Evolutionary conservation across 2,329 filamentous ascomycete genomes (phyloP).

Genomic region (Fonsecaea pedrosoi): DNA sequence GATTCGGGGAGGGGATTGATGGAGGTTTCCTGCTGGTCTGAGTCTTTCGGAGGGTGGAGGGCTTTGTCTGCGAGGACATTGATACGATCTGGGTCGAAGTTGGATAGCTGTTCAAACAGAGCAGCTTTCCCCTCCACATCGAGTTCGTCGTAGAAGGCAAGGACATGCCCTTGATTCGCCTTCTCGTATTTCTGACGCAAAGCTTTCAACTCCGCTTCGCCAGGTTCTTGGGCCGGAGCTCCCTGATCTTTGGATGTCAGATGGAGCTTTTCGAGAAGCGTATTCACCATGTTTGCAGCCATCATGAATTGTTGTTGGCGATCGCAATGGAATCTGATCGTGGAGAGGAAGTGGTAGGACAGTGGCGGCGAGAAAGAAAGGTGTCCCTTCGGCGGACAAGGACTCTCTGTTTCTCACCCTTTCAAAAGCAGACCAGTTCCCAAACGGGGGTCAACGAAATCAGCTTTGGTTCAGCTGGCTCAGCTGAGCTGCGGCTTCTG

Average conservation of each 20-base stretch:
- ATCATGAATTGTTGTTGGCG: conserved; percentile 43
- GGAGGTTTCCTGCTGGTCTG: conserved; percentile 53
- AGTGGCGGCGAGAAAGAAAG: conserved; percentile 7
- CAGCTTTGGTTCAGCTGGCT: conserved; percentile 10
- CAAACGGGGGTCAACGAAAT: conserved; percentile 4
- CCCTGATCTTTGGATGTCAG: conserved; percentile 45
- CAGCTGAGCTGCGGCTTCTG: conserved; percentile 3
- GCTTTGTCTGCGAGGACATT: conserved; percentile 84
- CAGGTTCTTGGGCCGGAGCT: conserved; percentile 58
- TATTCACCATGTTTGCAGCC: conserved; percentile 55
- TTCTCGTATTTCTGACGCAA: conserved; percentile 75
- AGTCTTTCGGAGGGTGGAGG: conserved; percentile 73
- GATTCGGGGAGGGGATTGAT: conserved; percentile 89
- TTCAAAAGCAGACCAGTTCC: not conserved
- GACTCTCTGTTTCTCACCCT: conserved; percentile 9
- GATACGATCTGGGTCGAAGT: conserved; percentile 84
- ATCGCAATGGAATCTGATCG: conserved; percentile 3
- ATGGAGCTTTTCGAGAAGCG: conserved; percentile 56
- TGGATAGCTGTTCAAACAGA: conserved; percentile 80
- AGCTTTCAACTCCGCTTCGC: conserved; percentile 69
- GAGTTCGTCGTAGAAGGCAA: conserved; percentile 86
- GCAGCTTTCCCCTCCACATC: conserved; percentile 72
- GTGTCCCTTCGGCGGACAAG: conserved; percentile 15
- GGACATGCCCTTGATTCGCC: conserved; percentile 80
- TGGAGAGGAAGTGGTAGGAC: conserved; percentile 4